Evolutionary conservation across 805 yeast species (phyloP).

Genomic region (Lipomyces starkeyi): DNA sequence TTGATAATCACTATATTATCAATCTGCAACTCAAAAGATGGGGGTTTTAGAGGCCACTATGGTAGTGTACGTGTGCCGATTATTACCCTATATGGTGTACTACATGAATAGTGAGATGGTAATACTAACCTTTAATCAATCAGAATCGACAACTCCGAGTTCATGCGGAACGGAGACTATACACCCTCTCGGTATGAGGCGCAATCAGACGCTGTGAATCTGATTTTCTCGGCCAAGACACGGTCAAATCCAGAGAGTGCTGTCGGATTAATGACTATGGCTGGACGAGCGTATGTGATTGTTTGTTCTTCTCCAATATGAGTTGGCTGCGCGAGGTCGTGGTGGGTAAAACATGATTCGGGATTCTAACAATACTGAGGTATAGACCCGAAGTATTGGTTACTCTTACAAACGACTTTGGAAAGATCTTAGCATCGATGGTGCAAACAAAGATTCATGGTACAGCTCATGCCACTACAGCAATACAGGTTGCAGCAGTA

Average conservation of each 20-base stretch:
- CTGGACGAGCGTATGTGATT: constrained; percentile 58
- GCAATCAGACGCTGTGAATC: constrained; percentile 86
- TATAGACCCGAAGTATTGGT: constrained; percentile 83
- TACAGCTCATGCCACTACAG: constrained; percentile 69
- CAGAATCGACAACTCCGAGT: constrained; percentile 90
- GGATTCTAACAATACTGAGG: constrained; percentile 24
- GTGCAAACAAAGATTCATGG: constrained; percentile 80
- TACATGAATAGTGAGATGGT: neutral
- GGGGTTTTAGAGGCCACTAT: constrained; percentile 94
- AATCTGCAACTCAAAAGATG: neutral
- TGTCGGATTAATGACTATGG: constrained; percentile 87
- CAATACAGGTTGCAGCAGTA: constrained; percentile 85
- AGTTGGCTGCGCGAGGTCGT: too few species aligned
- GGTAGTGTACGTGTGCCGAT: constrained; percentile 59
- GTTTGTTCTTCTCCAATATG: neutral
- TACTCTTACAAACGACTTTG: constrained; percentile 85
- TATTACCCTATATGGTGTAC: neutral
- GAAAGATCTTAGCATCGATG: constrained; percentile 80
- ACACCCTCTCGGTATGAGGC: constrained; percentile 88
- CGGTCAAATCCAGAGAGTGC: constrained; percentile 92
- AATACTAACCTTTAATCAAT: constrained; percentile 12
- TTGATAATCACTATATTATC: too few species aligned
- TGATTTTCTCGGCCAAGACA: constrained; percentile 83
- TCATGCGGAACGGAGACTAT: constrained; percentile 94
- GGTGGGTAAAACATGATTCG: neutral